Evolutionary conservation across 75 land plant species (phyloP).

Genomic region (Azolla pinnata): DNA sequence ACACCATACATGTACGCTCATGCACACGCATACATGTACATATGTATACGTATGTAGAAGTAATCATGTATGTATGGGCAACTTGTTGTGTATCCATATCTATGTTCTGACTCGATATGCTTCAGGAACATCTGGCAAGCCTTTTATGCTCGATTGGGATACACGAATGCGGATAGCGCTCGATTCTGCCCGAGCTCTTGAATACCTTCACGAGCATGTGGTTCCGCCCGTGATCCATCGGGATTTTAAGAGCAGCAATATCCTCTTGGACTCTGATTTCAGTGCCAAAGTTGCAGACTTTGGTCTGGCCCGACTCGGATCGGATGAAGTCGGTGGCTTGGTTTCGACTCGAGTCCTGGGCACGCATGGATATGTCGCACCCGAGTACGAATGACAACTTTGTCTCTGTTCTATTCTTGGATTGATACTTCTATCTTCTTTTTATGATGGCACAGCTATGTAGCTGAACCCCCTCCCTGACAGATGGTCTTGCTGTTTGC

Average conservation of each 20-base stretch:
- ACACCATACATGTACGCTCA: neutral
- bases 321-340: slow-evolving; percentile 46
- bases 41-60: neutral
- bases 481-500: neutral
- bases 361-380: slow-evolving; percentile 80
- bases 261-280: slow-evolving; percentile 56
- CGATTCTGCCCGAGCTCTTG: slow-evolving; percentile 75
- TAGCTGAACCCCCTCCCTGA: neutral
- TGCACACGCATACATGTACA: neutral
- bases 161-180: slow-evolving; percentile 58
- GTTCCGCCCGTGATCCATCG: slow-evolving; percentile 60
- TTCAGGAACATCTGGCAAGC: neutral
- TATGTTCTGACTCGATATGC: neutral
- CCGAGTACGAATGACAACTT: slow-evolving; percentile 40
- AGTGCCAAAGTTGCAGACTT: slow-evolving; percentile 87
- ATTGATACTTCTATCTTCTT: slow-evolving; percentile 4
- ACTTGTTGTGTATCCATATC: neutral
- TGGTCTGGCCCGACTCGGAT: slow-evolving; percentile 56
- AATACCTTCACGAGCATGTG: slow-evolving; percentile 65
- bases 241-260: slow-evolving; percentile 77
- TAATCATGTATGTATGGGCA: neutral
- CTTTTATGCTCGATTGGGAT: slow-evolving; percentile 42
- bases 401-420: neutral
- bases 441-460: neutral
- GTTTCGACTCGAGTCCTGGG: slow-evolving; percentile 61